Evolutionary conservation across 1,284 basidiomycete genomes (phyloP).

Genomic region (Tilletia indica): DNA sequence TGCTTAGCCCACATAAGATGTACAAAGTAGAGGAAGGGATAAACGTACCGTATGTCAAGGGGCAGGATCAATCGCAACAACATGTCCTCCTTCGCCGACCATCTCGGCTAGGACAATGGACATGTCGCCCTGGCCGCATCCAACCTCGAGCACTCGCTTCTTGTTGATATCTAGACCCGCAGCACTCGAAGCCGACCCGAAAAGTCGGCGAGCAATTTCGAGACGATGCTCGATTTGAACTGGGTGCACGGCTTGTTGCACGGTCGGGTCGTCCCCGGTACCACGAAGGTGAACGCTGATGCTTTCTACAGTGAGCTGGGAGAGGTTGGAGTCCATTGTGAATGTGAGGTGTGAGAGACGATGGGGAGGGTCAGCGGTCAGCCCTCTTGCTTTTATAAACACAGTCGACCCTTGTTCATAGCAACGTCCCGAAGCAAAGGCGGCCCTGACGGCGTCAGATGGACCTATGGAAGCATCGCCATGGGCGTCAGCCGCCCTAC

Average conservation of each 20-base stretch:
- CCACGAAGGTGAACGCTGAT: background rate
- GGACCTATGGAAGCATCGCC: too few species aligned
- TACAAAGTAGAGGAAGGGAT: too few species aligned
- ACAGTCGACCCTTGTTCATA: too few species aligned
- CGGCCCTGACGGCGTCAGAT: too few species aligned
- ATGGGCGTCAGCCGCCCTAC: too few species aligned
- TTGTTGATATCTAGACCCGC: constrained; percentile 29
- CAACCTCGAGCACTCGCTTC: constrained; percentile 58
- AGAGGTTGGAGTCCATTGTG: constrained; percentile 1
- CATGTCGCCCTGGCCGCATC: constrained; percentile 61
- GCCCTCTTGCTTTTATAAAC: too few species aligned
- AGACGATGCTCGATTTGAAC: constrained; percentile 58
- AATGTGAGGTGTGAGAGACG: too few species aligned
- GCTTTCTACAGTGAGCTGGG: background rate
- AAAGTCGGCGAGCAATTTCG: constrained; percentile 55
- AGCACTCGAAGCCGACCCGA: constrained; percentile 34
- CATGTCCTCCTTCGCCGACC: constrained; percentile 57
- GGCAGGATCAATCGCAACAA: constrained; percentile 59
- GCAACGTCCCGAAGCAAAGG: too few species aligned
- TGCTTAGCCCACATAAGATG: background rate
- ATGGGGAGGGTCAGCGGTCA: too few species aligned
- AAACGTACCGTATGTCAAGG: constrained; percentile 57
- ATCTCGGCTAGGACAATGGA: constrained; percentile 58
- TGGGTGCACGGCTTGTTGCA: constrained; percentile 7
- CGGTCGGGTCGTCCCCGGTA: background rate